phyloP scores from a whole-genome alignment of 208 protist genomes.

The Perkinsela sp. region DNA sequence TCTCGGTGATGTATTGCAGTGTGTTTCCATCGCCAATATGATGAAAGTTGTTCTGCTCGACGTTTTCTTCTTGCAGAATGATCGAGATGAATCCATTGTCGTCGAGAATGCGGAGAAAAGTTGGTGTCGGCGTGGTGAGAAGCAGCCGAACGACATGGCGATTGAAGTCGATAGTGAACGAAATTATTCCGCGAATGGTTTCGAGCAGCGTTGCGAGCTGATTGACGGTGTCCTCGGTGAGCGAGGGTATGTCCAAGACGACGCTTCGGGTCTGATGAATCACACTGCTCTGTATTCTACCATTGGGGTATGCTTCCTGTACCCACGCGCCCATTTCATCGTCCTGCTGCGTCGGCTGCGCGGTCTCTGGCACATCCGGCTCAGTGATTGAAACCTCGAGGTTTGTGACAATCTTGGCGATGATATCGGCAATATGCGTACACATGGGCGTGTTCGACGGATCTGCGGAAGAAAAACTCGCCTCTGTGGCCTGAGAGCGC shows the following conservation, averaged over 20 bases:
- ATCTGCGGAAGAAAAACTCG: conserved; percentile 8
- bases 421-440: not conserved
- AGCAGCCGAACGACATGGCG: not conserved
- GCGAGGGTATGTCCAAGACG: conserved; percentile 29
- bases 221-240: conserved; percentile 16
- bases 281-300: conserved; percentile 1
- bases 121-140: not conserved
- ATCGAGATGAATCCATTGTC: not conserved
- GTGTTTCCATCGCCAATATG: not conserved
- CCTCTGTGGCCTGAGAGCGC: conserved; percentile 16
- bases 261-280: conserved; percentile 11
- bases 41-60: not conserved
- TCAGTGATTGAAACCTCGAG: conserved; percentile 2
- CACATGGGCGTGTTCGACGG: conserved; percentile 3
- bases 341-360: conserved; percentile 5
- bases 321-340: not conserved
- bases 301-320: conserved; percentile 1
- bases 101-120: not conserved
- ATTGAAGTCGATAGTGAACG: conserved; percentile 27
- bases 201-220: conserved; percentile 42
- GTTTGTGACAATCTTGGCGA: conserved; percentile 4
- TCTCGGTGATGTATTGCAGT: not conserved
- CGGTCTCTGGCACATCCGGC: conserved; percentile 1
- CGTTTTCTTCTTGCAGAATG: not conserved
- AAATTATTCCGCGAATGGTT: conserved; percentile 32